Base-by-base conservation (phyloP, 164 flowering plant species). In the Stephania cephalantha region DNA sequence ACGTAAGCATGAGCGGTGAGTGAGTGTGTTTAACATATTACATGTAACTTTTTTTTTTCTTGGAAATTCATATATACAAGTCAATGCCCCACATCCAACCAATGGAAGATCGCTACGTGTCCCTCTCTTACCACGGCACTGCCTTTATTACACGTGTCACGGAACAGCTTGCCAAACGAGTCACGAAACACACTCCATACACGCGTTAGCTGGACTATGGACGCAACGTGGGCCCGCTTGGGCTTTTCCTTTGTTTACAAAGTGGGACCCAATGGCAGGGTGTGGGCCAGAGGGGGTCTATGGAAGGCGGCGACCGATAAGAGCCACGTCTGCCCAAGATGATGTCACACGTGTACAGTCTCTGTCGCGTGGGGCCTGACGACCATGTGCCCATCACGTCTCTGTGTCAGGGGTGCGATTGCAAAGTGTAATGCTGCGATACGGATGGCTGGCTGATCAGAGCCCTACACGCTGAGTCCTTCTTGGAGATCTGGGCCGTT, bases 261-360 rank as follows among this genome's bases (percentile, higher is more conserved):
- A 63, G 42, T 66, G 69, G 69, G 69, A 29, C 69, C 17, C 44
- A 66, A 1, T 2, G n/a, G 29, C 2, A 61, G 22, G 20, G 25
- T 17, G 9, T 11, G 69, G 44, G 42, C 12, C 35, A 66, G 66
- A 8, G n/a, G 6, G 29, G n/a, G 6, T 25, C 44, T 25, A 6
- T 66, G 12, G 44, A 25, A 25, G 69, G 69, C 44, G 44, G 69
- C 35, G 69, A 29, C 69, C 25, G 44, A 11, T 15, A 66, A 66
- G 42, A 22, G 45, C 69, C 69, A 25, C 69, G 44, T 25, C 69
- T 66, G 35, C 69, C 44, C 42, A 35, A 66, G 35, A 66, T 66
- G 69, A 66, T 66, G 69, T 29, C 69, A 66, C 69, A 66, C 69
- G 69, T 66, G 69, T 30, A 66, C 42, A 66, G 69, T 66, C 69